Evolutionary conservation across 2,329 filamentous ascomycete genomes (phyloP), one percentile per base, ranked within the genome.

Genomic region (Diaporthe eres): DNA sequence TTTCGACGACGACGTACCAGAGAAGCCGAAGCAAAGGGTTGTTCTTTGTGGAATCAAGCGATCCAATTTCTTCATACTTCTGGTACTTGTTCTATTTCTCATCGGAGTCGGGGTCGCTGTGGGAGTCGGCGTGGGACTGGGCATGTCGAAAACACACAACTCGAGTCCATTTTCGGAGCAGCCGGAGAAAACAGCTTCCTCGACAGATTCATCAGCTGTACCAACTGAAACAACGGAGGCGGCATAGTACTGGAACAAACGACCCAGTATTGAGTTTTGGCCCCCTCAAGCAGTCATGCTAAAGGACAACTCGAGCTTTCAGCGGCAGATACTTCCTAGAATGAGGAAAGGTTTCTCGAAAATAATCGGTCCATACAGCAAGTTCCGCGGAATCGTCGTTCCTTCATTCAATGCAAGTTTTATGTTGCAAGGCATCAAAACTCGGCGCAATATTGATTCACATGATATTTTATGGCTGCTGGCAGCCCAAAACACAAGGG

Each of bases 71-170:
- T 72, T 53, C 28, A 31, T 72, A 12, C 22, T 72, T 10, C 22
- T 72, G 31, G 70, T 72, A 2, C 57, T 72, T 5, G 1, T 51
- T 22, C 31, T 72, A 9, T 72, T 72, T 28, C 28, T 72, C 42
- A 47, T 61, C 17, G 70, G 44, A 19, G 70, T 51, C n/a, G 70
- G 57, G 34, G 70, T 72, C 28, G 55, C 70, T 15, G 53, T 72
- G 19, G 70, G 70, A 22, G 70, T 72, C n/a, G 70, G 70, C 57
- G 70, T 72, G 31, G 70, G 70, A 10, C 44, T 61, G 42, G 70
- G 70, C 44, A 72, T 61, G 55, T 53, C 70, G 12, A 63, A 47
- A 42, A 42, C 70, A n/a, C 13, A 28, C 44, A 37, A 39, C 12
- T 61, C 70, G 57, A 63, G 70, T 15, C 70, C 70, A 39, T 72